These are phyloP conservation scores for Mitosporidium daphniae DNA, from an alignment of 371 early-diverging fungal genomes.

Conservation along the genomic window DNA sequence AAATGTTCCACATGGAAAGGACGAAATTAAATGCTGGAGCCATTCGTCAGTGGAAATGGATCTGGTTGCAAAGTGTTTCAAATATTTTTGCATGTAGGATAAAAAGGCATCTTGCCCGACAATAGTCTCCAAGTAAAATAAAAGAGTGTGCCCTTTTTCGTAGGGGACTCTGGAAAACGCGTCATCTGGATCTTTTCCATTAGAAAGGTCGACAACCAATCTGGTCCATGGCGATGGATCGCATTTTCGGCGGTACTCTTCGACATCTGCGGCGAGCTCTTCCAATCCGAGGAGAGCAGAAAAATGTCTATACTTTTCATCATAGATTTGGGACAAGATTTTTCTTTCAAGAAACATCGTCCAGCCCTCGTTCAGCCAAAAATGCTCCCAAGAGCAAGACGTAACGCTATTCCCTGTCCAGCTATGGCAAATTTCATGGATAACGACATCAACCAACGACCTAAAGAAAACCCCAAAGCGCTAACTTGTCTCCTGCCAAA, in stretches of 20 bases:
- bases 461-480: too few species aligned
- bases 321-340: conserved; percentile 31
- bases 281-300: conserved; percentile 43
- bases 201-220: conserved; percentile 28
- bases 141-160: conserved; percentile 65
- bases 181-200: conserved; percentile 61
- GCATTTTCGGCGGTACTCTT: conserved; percentile 21
- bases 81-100: conserved; percentile 44
- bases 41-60: conserved; percentile 51
- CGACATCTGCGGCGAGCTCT: conserved; percentile 29
- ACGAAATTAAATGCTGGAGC: conserved; percentile 31
- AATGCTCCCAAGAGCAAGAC: conserved; percentile 41
- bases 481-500: conserved; percentile 61
- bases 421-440: conserved; percentile 79
- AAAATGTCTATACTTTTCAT: conserved; percentile 41
- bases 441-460: conserved; percentile 69
- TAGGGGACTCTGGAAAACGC: conserved; percentile 6
- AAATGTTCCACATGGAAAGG: conserved; percentile 7
- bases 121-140: conserved; percentile 49
- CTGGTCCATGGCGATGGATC: conserved; percentile 24
- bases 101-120: too few species aligned
- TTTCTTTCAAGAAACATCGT: conserved; percentile 71
- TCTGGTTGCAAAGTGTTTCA: conserved; percentile 34
- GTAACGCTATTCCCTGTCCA: conserved; percentile 89
- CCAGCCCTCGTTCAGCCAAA: conserved; percentile 77